Conservation (phyloP, 352 stramenopile genomes). For the Phytophthora brassicae region DNA sequence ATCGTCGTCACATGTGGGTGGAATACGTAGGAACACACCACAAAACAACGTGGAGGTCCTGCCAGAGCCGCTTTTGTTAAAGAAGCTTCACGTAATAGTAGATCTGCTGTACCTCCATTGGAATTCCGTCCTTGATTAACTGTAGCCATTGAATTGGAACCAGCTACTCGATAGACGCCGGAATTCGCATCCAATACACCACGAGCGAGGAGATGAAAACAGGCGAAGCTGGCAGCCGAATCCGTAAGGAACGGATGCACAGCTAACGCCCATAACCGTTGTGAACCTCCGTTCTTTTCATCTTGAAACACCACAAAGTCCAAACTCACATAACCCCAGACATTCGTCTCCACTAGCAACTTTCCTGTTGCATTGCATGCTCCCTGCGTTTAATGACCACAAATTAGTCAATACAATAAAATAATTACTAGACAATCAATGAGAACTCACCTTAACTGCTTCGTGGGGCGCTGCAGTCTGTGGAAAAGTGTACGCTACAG, state of each 20-base stretch:
- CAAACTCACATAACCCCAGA: slow-evolving; percentile 86
- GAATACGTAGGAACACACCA: slow-evolving; percentile 75
- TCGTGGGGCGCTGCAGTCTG: slow-evolving; percentile 76
- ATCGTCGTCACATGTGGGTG: slow-evolving; percentile 82
- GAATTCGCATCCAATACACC: slow-evolving; percentile 36
- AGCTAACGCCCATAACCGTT: slow-evolving; percentile 72
- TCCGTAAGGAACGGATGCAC: slow-evolving; percentile 81
- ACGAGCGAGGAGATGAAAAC: slow-evolving; percentile 67
- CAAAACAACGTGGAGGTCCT: slow-evolving; percentile 51
- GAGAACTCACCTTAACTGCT: slow-evolving; percentile 51
- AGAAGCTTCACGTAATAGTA: slow-evolving; percentile 31
- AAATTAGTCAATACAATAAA: not conserved
- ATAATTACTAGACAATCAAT: not conserved
- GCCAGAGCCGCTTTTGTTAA: slow-evolving; percentile 12
- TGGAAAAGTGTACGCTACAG: slow-evolving; percentile 72
- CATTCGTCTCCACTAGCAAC: slow-evolving; percentile 26
- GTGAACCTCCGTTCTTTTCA: slow-evolving; percentile 33
- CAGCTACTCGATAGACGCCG: slow-evolving; percentile 15
- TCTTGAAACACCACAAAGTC: slow-evolving; percentile 81
- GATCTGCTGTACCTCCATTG: slow-evolving; percentile 6
- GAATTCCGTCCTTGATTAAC: slow-evolving; percentile 1
- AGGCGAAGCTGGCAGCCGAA: slow-evolving; percentile 69
- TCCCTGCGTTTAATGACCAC: slow-evolving; percentile 12
- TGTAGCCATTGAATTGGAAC: not conserved
- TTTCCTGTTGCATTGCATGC: slow-evolving; percentile 23